Evolutionary conservation across 352 stramenopile species (phyloP), one percentile per base, ranked within the genome.

Genomic region (Phytopythium delawarense): DNA sequence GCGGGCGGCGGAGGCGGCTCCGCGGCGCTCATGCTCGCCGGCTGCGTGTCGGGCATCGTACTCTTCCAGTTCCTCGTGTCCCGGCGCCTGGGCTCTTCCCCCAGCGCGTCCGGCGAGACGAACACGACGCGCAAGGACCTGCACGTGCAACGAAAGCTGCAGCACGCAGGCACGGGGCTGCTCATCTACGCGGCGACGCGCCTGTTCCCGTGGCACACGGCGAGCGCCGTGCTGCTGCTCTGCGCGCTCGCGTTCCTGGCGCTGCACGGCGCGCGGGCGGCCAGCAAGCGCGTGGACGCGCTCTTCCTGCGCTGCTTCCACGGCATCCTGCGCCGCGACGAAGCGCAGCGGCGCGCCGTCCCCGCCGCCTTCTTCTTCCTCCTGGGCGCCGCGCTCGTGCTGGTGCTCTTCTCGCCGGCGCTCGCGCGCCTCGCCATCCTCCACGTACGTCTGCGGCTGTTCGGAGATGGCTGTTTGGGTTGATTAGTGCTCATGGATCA

Each of bases 301-400:
- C 45, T 71, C 4, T 89, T 85, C 42, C 25, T 87, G 62, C 54
- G 61, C 42, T 70, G 64, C 34, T 87, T 89, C 49, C 46, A 63
- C 13, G 67, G 62, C 39, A 75, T 89, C 25, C 44, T 89, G 53
- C 73, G 79, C 16, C 67, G 67, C n/a, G 55, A 81, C 46, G 79
- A 89, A 56, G 67, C 83, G 16, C 57, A 64, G 6, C 61, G 64
- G 55, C 35, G 60, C 0, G 70, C 65, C 5, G 23, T 89, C n/a
- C 79, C 79, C 0, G 77, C 77, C 13, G 77, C 77, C 15, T 87
- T 77, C 59, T 89, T 84, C 64, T 89, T 89, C 66, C 58, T 89
- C 15, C 59, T 87, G 20, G 79, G 79, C 28, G 76, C 67, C 6
- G 74, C 67, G 30, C 63, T 74, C 13, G 75, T 73, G 16, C 62